These are phyloP conservation scores for Leersia perrieri DNA, from an alignment of 176 grass and related monocot species.

Conservation along the genomic window DNA sequence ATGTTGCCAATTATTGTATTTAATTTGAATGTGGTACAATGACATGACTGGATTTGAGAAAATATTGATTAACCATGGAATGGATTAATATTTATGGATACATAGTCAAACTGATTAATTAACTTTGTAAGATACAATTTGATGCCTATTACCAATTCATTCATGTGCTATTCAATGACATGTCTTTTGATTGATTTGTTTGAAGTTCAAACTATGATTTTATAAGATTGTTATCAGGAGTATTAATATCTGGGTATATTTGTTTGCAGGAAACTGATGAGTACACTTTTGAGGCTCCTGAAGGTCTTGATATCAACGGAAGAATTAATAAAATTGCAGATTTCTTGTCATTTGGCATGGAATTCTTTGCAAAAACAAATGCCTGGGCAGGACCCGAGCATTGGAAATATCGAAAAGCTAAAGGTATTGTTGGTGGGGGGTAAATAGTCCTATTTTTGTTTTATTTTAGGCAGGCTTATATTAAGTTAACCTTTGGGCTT, in stretches of 20 bases:
- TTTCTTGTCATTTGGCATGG: constrained; percentile 74
- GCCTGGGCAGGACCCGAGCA: constrained; percentile 99
- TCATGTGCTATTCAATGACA: neutral
- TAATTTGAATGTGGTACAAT: neutral
- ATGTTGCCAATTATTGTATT: neutral
- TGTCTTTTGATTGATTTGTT: neutral
- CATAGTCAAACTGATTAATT: neutral
- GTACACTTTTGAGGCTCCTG: constrained; percentile 49
- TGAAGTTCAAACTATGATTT: constrained; percentile 1
- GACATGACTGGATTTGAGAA: neutral
- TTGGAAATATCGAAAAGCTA: constrained; percentile 90
- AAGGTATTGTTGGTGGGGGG: constrained; percentile 55
- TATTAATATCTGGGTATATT: neutral
- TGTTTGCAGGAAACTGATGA: constrained; percentile 57
- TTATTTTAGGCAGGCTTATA: constrained; percentile 2
- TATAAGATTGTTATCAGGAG: neutral
- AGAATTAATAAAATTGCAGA: constrained; percentile 67
- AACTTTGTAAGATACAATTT: neutral
- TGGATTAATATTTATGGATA: constrained; percentile 15
- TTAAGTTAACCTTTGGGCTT: constrained; percentile 7
- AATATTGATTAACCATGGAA: neutral
- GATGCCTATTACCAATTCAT: constrained; percentile 2
- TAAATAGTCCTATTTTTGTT: constrained; percentile 9
- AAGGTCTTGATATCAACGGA: constrained; percentile 43
- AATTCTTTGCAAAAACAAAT: constrained; percentile 81